Percentiles rank a stretch among this genome's conserved stretches.
These are phyloP conservation scores for Cladosporium colombiae DNA, from an alignment of 2,329 filamentous ascomycete genomes.

Conservation along the genomic window DNA sequence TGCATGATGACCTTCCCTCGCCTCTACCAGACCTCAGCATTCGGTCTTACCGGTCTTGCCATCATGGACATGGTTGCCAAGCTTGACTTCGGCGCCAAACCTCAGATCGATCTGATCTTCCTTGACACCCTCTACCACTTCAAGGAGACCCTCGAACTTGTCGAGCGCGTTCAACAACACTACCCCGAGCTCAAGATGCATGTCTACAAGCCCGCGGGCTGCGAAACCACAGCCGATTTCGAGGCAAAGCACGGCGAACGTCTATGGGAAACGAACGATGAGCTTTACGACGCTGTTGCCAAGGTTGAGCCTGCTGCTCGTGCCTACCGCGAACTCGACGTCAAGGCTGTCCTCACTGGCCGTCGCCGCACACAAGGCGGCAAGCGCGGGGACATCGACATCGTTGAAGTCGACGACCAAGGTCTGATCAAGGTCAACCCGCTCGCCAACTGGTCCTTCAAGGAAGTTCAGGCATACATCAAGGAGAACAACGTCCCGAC, in stretches of 20 bases:
- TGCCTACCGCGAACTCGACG: conserved; percentile 82
- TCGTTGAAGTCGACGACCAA: conserved; percentile 89
- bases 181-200: conserved; percentile 83
- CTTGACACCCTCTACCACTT: conserved; percentile 58
- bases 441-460: conserved; percentile 89
- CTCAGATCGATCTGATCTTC: conserved; percentile 54
- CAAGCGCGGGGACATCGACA: conserved; percentile 83
- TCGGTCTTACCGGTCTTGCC: conserved; percentile 54
- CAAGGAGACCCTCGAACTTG: conserved; percentile 51
- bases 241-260: conserved; percentile 76
- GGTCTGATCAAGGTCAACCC: conserved; percentile 98
- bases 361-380: conserved; percentile 90
- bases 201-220: conserved; percentile 82
- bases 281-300: conserved; percentile 94
- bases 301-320: conserved; percentile 96
- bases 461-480: conserved; percentile 86
- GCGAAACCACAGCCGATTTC: conserved; percentile 73
- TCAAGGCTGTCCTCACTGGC: conserved; percentile 88
- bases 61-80: conserved; percentile 71
- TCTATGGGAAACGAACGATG: conserved; percentile 81
- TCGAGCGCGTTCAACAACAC: conserved; percentile 68
- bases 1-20: conserved; percentile 86
- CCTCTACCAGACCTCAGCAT: conserved; percentile 63
- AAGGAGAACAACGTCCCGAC: conserved; percentile 85
- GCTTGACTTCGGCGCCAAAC: conserved; percentile 62